These are phyloP conservation scores for Wickerhamomyces silvicola DNA, from an alignment of 805 yeast genomes.

Conservation along the genomic window DNA sequence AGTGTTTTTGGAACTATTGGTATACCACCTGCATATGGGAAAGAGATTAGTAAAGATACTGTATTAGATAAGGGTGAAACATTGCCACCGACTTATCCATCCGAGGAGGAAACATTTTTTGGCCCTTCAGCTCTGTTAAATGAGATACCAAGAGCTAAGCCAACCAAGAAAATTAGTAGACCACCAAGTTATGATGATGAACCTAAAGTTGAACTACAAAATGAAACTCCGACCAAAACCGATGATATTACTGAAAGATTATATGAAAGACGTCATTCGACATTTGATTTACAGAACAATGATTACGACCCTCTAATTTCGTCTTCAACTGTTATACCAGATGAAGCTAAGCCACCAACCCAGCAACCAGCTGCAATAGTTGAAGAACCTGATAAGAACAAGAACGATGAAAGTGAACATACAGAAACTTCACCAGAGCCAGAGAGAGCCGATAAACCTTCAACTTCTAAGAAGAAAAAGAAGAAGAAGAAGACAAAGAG, in stretches of 20 bases:
- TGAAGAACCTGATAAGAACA: conserved; percentile 4
- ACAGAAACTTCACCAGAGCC: neutral
- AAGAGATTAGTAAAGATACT: conserved; percentile 37
- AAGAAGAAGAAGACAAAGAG: conserved; percentile 8
- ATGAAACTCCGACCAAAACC: conserved; percentile 3
- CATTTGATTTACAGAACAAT: conserved; percentile 26
- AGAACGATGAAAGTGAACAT: neutral
- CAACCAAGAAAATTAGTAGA: conserved; percentile 8
- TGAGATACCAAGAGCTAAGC: conserved; percentile 1
- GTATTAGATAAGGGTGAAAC: conserved; percentile 67
- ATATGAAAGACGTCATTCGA: conserved; percentile 29
- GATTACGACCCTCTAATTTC: conserved; percentile 8
- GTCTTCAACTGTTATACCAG: neutral
- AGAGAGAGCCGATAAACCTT: neutral
- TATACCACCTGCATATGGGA: conserved; percentile 39
- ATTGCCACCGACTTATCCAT: conserved; percentile 65
- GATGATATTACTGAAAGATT: conserved; percentile 13
- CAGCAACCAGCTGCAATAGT: conserved; percentile 1
- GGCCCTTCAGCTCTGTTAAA: conserved; percentile 32
- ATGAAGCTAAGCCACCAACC: conserved; percentile 1
- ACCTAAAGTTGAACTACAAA: conserved; percentile 11
- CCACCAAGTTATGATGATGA: conserved; percentile 24
- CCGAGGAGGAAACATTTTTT: conserved; percentile 55
- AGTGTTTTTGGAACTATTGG: conserved; percentile 36
- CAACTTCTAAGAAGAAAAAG: conserved; percentile 2